These are phyloP conservation scores for Talaromyces rugulosus DNA, from an alignment of 2,329 filamentous ascomycete species.

Conservation along the genomic window DNA sequence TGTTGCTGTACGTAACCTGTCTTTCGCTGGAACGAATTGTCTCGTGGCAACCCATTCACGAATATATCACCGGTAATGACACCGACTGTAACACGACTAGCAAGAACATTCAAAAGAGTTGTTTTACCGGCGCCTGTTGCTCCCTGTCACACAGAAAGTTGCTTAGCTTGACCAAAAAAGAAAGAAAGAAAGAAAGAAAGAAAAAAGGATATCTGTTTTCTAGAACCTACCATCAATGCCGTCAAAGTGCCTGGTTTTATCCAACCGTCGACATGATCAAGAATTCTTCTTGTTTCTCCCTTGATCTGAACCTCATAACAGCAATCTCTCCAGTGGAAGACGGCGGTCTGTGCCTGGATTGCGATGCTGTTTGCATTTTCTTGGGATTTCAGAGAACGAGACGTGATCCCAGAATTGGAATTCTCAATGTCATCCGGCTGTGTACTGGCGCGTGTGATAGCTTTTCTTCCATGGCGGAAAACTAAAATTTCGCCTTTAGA, in stretches of 20 bases:
- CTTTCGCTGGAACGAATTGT: slow-evolving; percentile 38
- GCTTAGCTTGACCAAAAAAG: neutral
- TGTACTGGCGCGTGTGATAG: neutral
- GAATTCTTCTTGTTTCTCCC: slow-evolving; percentile 63
- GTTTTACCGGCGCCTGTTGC: slow-evolving; percentile 88
- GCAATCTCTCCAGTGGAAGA: slow-evolving; percentile 81
- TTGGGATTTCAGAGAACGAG: no score
- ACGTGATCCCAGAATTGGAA: no score
- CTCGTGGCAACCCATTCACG: slow-evolving; percentile 67
- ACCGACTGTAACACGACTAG: slow-evolving; percentile 77
- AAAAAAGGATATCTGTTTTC: no score
- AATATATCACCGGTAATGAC: slow-evolving; percentile 81
- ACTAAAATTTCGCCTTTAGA: slow-evolving; percentile 71
- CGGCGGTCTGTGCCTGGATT: slow-evolving; percentile 61
- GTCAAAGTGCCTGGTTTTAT: slow-evolving; percentile 87
- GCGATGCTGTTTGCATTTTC: slow-evolving; percentile 13
- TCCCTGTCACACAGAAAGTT: slow-evolving; percentile 30
- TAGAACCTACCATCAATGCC: slow-evolving; percentile 63
- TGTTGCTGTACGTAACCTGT: slow-evolving; percentile 69
- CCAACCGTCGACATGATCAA: slow-evolving; percentile 85
- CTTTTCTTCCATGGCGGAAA: slow-evolving; percentile 46
- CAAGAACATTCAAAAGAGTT: slow-evolving; percentile 78
- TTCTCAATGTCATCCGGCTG: neutral
- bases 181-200: no score
- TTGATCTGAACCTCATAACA: slow-evolving; percentile 79